A percentile compares a stretch with the other conserved stretches of the same genome.
Conservation (phyloP, 805 yeast genomes). For the Debaryomyces prosopidis region DNA sequence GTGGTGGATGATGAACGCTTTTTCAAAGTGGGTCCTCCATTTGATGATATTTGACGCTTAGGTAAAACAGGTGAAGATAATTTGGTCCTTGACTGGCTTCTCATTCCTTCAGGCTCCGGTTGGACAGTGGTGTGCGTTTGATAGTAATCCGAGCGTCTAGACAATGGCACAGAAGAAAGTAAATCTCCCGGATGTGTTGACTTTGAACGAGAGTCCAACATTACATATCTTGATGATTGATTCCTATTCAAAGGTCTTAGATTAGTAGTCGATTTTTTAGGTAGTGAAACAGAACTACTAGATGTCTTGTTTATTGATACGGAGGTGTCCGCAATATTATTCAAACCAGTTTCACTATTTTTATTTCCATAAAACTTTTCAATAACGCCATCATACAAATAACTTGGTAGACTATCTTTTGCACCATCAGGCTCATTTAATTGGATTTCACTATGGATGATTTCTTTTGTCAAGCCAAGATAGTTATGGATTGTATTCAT, state of each 20-base stretch:
- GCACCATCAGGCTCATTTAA: slow-evolving; percentile 46
- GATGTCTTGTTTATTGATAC: slow-evolving; percentile 14
- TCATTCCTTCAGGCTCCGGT: slow-evolving; percentile 8
- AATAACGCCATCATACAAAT: slow-evolving; percentile 58
- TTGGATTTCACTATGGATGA: slow-evolving; percentile 70
- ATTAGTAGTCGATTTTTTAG: slow-evolving; percentile 3
- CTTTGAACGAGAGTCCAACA: slow-evolving; percentile 51
- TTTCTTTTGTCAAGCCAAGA: slow-evolving; percentile 79
- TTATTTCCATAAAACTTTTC: slow-evolving; percentile 31
- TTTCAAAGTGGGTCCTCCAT: not conserved
- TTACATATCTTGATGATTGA: slow-evolving; percentile 36
- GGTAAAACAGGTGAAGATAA: slow-evolving; percentile 1
- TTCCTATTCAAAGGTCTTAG: slow-evolving; percentile 11
- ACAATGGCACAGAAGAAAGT: slow-evolving; percentile 74
- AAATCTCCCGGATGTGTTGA: slow-evolving; percentile 81
- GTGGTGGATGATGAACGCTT: not conserved
- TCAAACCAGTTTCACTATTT: not conserved
- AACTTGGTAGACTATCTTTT: slow-evolving; percentile 52
- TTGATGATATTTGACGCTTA: slow-evolving; percentile 1
- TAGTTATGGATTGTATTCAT: slow-evolving; percentile 87
- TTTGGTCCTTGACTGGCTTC: slow-evolving; percentile 3
- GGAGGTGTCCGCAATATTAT: slow-evolving; percentile 5
- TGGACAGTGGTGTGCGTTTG: slow-evolving; percentile 12
- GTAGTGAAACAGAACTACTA: not conserved
- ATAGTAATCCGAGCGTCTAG: slow-evolving; percentile 40